Base-by-base conservation (phyloP, 2,329 filamentous ascomycete genomes). In the Neofusicoccum umdonicola region DNA sequence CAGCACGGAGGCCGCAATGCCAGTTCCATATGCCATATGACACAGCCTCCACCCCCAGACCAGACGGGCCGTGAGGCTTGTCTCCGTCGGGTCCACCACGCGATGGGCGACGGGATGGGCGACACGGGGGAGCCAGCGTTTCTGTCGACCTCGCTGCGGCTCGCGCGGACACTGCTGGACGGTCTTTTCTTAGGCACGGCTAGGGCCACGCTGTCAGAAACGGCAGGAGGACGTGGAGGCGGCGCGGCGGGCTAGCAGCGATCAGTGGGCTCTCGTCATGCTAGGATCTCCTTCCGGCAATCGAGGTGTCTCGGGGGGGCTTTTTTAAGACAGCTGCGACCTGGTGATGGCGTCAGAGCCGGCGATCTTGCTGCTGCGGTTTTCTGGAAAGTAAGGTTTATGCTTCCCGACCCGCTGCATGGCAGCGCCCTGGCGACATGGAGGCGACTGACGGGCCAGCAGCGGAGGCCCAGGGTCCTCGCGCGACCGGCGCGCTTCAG, bases 331-430 rank as follows among this genome's bases (percentile, higher is more conserved):
- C 41, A 15, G 56, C 31, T 19, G 50, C 42, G 6, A 35, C 52
- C 17, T 8, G 19, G 9, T 1, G 42, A 60, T 60, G 56, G 56
- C 56, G 56, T 60, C 56, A 60, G 22, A 35, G 22, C 22, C 22
- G 54, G 39, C 39, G 54, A 58, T 58, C 52, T 7, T 35, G 7
- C 34, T 5, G 51, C 19, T 27, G 42, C n/a, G 56, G 56, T 47
- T 27, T 58, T 60, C 56, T 60, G 56, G 56, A 60, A 52, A 60
- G 56, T 60, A 60, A 47, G 56, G 42, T 58, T 60, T 19, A 60
- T 60, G 56, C 56, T 47, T 57, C 35, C 56, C 56, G 56, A 37
- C 56, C 56, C 56, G 56, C 56, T 47, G 56, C 56, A 58, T 58
- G 39, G 54, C 54, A 51, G 48, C n/a, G 48, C 31, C 31, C 12